Evolutionary conservation across 2,329 filamentous ascomycete species (phyloP), one percentile per base, ranked within the genome.

Genomic region (Botrytis aclada): DNA sequence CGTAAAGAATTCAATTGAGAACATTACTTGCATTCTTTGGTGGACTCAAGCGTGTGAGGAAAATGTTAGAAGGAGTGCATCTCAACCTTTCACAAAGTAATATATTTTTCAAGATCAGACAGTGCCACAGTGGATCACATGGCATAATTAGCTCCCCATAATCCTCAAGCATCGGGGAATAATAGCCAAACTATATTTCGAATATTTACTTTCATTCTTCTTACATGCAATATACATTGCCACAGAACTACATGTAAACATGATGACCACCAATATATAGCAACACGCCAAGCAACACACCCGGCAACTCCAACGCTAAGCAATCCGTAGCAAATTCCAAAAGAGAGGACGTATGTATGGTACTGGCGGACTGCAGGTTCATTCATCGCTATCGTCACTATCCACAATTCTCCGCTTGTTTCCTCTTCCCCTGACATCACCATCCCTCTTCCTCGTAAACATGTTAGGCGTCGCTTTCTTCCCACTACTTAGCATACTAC

Each of bases 361-460:
- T n/a, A 37, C 1, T 37, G 32, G 9, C 14, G 29, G n/a, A 22
- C 4, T 58, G 29, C 34, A 41, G 39, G n/a, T 56, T 72, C 32
- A 69, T 39, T 69, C 63, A 51, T 72, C 70, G 3, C 63, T 72
- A 47, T 69, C 70, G 20, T 67, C 65, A 22, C 54, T 67, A 29
- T 69, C 70, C 54, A 69, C 39, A 61, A 72, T 43, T 25, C 63
- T 69, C 39, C 70, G 45, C 43, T 60, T 47, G 25, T 22, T 61
- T 39, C 37, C 54, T 25, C 43, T 71, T 22, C 51, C 43, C 41
- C 54, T 63, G 4, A 34, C 20, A 64, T 65, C 58, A 32, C 25
- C 51, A 47, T 47, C 39, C 18, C 63, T 69, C 41, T 51, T 72
- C 32, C 58, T 69, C 39, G 34, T 69, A 72, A 72, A 72, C 32